A percentile compares a stretch with the other conserved stretches of the same genome.
phyloP scores from a whole-genome alignment of 2,329 filamentous ascomycete genomes.

The Alternaria infectoria region DNA sequence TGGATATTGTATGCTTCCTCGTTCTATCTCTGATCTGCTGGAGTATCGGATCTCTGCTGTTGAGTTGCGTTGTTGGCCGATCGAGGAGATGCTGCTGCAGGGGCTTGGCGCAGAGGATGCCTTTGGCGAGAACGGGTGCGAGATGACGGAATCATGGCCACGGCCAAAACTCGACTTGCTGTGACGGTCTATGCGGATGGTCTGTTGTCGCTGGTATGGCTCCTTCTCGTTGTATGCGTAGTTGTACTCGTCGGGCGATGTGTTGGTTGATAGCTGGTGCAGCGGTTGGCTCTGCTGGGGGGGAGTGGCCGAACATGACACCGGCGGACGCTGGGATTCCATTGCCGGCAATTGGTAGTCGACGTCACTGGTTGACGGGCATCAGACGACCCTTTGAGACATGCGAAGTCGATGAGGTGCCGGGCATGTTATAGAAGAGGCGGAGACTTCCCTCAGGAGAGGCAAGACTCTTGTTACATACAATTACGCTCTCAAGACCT shows the following conservation, averaged over 20 bases:
- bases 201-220: conserved; percentile 20
- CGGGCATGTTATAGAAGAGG: conserved; percentile 45
- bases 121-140: conserved; percentile 45
- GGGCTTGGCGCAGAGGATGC: conserved; percentile 43
- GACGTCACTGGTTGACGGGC: conserved; percentile 32
- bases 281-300: conserved; percentile 22
- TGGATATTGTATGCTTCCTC: conserved; percentile 23
- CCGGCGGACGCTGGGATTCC: conserved; percentile 41
- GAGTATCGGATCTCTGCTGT: conserved; percentile 22
- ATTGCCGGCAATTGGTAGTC: conserved; percentile 33
- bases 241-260: conserved; percentile 19
- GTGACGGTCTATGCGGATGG: conserved; percentile 20
- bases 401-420: conserved; percentile 27
- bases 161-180: conserved; percentile 34
- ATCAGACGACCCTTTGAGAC: conserved; percentile 30
- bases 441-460: conserved; percentile 41
- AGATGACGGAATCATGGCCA: conserved; percentile 48
- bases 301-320: conserved; percentile 33
- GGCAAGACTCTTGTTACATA: conserved; percentile 44
- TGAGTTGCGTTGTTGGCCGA: conserved; percentile 23
- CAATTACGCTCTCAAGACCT: conserved; percentile 39
- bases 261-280: conserved; percentile 10
- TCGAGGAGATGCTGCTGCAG: conserved; percentile 41
- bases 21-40: conserved; percentile 5
- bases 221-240: conserved; percentile 37